Base-by-base conservation (phyloP, 768 basidiomycete genomes). In the Scleroderma citrinum region DNA sequence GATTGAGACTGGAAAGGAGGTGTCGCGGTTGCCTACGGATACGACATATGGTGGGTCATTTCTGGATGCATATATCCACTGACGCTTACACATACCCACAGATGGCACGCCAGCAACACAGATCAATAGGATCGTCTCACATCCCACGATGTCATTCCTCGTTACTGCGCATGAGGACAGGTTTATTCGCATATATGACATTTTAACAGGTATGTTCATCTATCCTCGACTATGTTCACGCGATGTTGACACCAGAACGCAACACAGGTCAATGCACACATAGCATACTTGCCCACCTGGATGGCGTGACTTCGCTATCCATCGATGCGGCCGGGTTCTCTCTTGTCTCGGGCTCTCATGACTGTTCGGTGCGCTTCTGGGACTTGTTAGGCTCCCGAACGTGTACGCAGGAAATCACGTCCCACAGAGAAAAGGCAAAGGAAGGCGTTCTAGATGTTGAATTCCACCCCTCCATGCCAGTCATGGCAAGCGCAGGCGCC, bases 341-440 rank as follows among this genome's bases (percentile, higher is more conserved):
- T 5, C 78, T 99, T 44, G 86, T 92, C 5, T 92, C 94, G 1
- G 88, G 85, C 35, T 87, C 89, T 48, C 92, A 95, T 64, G 96
- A 98, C 63, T 93, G 93, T 63, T 94, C 92, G 14, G 73, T 92
- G 32, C 87, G 94, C 21, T 86, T 96, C 70, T 99, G 96, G 96
- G 91, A 95, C 64, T 68, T 97, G 43, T 78, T 90, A 31, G 84
- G 84, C 52, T 76, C 83, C 47, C 78, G 81, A 34, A 78, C 83
- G 39, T 95, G 92, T 64, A 69, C 92, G 13, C 94, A 98, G 59
- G 96, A 98, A 66, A 78, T 89, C 51, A 85, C 88, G 29, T 81
- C 80, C 32, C 96, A 98, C 70, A 81, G 95, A 41, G 81, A 85
- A 71, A 95, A 94, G 69, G 86, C 83, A 36, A 78, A 82, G 46